phyloP scores from a whole-genome alignment of 2,329 filamentous ascomycete species.

The Diaporthe vaccinii region DNA sequence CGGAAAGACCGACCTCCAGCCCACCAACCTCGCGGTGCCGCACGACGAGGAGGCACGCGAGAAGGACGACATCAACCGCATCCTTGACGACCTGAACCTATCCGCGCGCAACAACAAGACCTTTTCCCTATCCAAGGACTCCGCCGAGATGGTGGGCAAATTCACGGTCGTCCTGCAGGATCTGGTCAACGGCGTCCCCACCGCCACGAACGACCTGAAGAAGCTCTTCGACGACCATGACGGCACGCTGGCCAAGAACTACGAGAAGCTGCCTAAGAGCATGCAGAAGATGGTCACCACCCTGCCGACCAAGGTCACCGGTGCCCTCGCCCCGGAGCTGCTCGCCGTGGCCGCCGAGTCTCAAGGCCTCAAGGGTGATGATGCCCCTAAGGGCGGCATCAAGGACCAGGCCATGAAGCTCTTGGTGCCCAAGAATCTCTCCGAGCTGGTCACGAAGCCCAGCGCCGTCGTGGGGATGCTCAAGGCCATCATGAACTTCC shows the following conservation, averaged over 20 bases:
- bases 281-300: constrained; percentile 89
- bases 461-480: constrained; percentile 88
- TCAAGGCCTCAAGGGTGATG: constrained; percentile 72
- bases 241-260: constrained; percentile 70
- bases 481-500: constrained; percentile 88
- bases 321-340: constrained; percentile 82
- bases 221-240: constrained; percentile 72
- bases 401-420: constrained; percentile 74
- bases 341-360: constrained; percentile 84
- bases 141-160: constrained; percentile 81
- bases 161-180: constrained; percentile 96
- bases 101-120: constrained; percentile 87
- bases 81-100: constrained; percentile 88
- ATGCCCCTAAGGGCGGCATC: constrained; percentile 57
- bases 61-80: constrained; percentile 79
- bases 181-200: constrained; percentile 91
- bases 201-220: constrained; percentile 90
- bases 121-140: constrained; percentile 87
- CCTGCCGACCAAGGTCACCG: constrained; percentile 85
- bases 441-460: constrained; percentile 86
- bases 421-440: constrained; percentile 78
- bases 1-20: constrained; percentile 48
- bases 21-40: constrained; percentile 54
- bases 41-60: constrained; percentile 62
- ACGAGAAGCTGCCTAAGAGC: constrained; percentile 79